These are phyloP conservation scores for Taphrina deformans DNA, from an alignment of 1,139 yeast species.

Conservation along the genomic window DNA sequence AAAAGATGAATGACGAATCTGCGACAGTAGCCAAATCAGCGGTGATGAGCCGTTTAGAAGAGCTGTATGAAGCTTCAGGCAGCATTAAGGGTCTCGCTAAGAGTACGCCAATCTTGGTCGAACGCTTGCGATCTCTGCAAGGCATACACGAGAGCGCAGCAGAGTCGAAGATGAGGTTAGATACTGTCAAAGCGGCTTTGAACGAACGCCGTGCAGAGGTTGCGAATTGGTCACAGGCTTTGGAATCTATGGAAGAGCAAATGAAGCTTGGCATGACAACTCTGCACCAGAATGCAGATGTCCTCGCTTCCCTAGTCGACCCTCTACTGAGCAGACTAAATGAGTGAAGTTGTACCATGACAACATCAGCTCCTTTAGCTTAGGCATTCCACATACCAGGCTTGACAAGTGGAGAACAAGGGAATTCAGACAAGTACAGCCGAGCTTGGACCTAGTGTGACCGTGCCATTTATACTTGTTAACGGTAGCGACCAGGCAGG, in stretches of 20 bases:
- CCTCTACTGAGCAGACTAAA: background rate
- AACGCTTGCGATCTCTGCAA: constrained; percentile 1
- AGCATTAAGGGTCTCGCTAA: background rate
- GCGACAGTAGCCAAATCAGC: background rate
- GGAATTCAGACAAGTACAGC: no score
- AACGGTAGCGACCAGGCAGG: no score
- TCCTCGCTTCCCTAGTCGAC: background rate
- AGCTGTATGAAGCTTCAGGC: background rate
- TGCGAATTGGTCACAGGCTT: background rate
- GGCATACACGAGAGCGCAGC: constrained; percentile 15
- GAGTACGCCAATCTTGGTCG: background rate
- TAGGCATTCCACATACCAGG: no score
- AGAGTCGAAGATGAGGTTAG: background rate
- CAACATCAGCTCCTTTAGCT: no score
- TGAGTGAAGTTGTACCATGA: no score
- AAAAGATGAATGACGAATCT: background rate
- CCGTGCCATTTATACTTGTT: no score
- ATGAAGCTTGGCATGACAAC: background rate
- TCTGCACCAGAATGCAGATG: background rate
- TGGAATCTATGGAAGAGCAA: background rate
- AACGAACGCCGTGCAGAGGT: background rate
- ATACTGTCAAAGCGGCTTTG: background rate
- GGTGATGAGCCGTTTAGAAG: background rate
- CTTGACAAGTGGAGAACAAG: no score
- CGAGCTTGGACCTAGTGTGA: no score